phyloP scores from a whole-genome alignment of 129 eudicot genomes.

The Saussurea involucrata region DNA sequence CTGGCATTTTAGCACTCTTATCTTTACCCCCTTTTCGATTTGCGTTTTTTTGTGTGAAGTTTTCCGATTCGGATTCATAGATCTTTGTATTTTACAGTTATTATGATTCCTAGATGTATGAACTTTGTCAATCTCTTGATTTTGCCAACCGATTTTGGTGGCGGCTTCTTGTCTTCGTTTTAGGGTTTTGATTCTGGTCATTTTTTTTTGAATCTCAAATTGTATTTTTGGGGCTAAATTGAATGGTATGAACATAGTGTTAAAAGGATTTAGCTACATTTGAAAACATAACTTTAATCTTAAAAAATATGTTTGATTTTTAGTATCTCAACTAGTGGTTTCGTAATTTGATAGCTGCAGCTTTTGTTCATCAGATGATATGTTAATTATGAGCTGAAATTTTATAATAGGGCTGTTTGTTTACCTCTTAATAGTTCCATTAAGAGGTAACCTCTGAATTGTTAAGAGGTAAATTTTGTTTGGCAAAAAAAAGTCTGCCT shows the following conservation, averaged over 20 bases:
- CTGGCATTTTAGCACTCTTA: neutral
- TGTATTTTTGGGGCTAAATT: neutral
- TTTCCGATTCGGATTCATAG: slow-evolving; percentile 8
- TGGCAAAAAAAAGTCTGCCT: no score
- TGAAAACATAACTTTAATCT: neutral
- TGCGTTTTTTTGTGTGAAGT: neutral
- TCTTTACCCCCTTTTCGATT: slow-evolving; percentile 3
- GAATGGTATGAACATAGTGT: neutral
- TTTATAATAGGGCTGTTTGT: no score
- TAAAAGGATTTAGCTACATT: neutral
- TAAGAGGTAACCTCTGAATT: no score
- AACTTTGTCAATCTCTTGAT: neutral
- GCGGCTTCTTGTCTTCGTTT: slow-evolving; percentile 20
- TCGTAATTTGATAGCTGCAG: neutral
- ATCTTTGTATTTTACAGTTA: slow-evolving; percentile 4
- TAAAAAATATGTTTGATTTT: neutral
- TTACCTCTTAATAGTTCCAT: no score
- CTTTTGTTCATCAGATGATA: neutral
- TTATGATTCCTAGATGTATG: neutral
- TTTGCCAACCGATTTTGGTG: neutral
- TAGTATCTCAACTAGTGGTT: neutral
- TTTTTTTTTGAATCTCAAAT: neutral
- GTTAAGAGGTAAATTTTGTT: no score
- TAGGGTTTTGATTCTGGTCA: slow-evolving; percentile 25
- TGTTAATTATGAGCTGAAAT: neutral